Base-by-base conservation (phyloP, 305 asterid species). In the Rubia tinctorum region DNA sequence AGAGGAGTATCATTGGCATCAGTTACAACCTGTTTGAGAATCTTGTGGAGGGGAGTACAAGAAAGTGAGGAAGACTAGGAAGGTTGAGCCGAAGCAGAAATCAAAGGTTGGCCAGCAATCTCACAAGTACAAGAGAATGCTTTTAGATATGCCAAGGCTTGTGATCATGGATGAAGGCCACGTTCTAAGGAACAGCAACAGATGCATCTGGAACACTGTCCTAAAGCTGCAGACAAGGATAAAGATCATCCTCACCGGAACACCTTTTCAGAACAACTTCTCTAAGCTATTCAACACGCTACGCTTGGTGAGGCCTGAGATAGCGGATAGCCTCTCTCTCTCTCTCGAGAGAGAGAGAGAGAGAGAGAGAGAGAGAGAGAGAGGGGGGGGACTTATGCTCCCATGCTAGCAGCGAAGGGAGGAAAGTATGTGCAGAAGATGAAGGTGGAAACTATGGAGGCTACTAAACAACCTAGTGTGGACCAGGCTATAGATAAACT, bases 201-300 rank as follows among this genome's bases (percentile, higher is more conserved):
- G 92, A 63, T 80, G 78, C 73, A 81, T 89, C 42, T 89, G 89
- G 89, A 86, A 84, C 25, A 83, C 80, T 13, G 76, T 89, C n/a
- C 76, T 66, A 10, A 84, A 84, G 62, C 84, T 91, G 40, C 59
- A 79, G 67, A 86, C 92, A 0, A 69, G 71, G 20, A 86, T 77
- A 70, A 83, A 87, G 49, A 81, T 91, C 47, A 83, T 91, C 56
- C 88, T 91, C 10, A 88, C 97, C 78, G 93, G 96, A 83, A 91
- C 96, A 69, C 96, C 91, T 6, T 91, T 89, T 80, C 96, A 90
- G 49, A n/a, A n/a, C n/a, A n/a, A n/a, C n/a, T n/a, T n/a, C n/a
- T n/a, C n/a, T n/a, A n/a, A n/a, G n/a, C n/a, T n/a, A n/a, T n/a
- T n/a, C n/a, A n/a, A n/a, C n/a, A n/a, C n/a, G n/a, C n/a, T n/a